phyloP scores from a whole-genome alignment of 176 grass and related monocot species.

The Luzula sylvatica region DNA sequence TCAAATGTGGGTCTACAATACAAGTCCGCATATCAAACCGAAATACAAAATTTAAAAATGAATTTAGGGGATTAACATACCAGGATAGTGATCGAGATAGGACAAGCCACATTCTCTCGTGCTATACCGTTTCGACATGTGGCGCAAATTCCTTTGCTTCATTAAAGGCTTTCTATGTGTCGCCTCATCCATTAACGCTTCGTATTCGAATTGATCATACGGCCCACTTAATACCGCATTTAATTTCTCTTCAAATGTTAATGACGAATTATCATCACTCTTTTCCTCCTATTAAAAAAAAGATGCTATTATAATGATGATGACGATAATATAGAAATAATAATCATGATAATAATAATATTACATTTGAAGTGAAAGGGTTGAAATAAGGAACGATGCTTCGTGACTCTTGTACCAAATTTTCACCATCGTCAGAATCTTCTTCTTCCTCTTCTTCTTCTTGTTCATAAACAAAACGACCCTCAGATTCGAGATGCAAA shows the following conservation, averaged over 20 bases:
- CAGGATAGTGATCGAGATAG: constrained; percentile 58
- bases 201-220: constrained; percentile 48
- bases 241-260: constrained; percentile 62
- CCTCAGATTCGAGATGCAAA: constrained; percentile 1
- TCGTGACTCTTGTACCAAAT: not conserved
- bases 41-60: no score
- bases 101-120: constrained; percentile 31
- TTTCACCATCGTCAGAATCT: not conserved
- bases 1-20: not conserved
- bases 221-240: constrained; percentile 28
- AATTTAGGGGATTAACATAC: constrained; percentile 10
- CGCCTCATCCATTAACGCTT: constrained; percentile 44
- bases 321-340: not conserved
- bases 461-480: constrained; percentile 4
- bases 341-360: not conserved
- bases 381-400: not conserved
- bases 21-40: not conserved
- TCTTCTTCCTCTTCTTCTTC: not conserved
- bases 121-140: constrained; percentile 36
- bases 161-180: constrained; percentile 38
- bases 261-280: constrained; percentile 5
- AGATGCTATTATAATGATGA: not conserved
- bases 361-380: constrained; percentile 14
- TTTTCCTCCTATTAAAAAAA: constrained; percentile 4
- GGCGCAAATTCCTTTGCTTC: constrained; percentile 39